Percentiles rank a stretch among this genome's conserved stretches.
phyloP scores from a whole-genome alignment of 2,329 filamentous ascomycete genomes.

The Pochonia chlamydosporia region DNA sequence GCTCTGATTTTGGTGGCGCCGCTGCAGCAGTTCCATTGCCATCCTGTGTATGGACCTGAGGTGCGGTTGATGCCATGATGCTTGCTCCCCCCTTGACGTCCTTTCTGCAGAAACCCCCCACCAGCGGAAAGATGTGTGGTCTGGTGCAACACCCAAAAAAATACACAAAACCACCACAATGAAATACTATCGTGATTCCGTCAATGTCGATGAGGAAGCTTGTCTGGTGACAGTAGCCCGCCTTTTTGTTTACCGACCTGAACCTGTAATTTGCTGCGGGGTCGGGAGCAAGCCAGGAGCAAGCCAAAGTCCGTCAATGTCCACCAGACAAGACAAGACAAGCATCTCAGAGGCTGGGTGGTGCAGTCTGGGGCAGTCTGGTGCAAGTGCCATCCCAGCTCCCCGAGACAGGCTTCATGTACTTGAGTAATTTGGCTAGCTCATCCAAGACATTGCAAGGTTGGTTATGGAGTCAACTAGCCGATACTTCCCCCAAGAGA shows the following conservation, averaged over 20 bases:
- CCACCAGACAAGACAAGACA: not conserved
- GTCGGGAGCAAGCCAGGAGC: not conserved
- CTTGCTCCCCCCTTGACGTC: not conserved
- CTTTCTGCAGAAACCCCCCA: not conserved
- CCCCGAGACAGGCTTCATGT: not conserved
- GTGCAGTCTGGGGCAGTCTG: no score
- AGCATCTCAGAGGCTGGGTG: no score
- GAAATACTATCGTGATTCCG: no score
- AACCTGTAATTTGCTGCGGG: not conserved
- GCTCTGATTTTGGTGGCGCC: slow-evolving; percentile 1
- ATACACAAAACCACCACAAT: no score
- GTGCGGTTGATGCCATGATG: slow-evolving; percentile 4
- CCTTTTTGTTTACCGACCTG: not conserved
- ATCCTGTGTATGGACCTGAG: slow-evolving; percentile 5
- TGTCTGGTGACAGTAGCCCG: no score
- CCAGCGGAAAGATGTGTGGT: not conserved
- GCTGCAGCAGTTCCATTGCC: not conserved
- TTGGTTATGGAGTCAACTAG: not conserved
- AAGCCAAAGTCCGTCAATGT: no score
- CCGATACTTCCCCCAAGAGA: no score
- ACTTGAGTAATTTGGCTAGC: not conserved
- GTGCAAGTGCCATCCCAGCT: no score
- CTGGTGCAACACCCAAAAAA: no score
- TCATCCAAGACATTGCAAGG: not conserved
- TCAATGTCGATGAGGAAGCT: no score